A percentile compares a stretch with the other conserved stretches of the same genome.
These are phyloP conservation scores for Erodium maritimum DNA, from an alignment of 345 rosid species.

Conservation along the genomic window DNA sequence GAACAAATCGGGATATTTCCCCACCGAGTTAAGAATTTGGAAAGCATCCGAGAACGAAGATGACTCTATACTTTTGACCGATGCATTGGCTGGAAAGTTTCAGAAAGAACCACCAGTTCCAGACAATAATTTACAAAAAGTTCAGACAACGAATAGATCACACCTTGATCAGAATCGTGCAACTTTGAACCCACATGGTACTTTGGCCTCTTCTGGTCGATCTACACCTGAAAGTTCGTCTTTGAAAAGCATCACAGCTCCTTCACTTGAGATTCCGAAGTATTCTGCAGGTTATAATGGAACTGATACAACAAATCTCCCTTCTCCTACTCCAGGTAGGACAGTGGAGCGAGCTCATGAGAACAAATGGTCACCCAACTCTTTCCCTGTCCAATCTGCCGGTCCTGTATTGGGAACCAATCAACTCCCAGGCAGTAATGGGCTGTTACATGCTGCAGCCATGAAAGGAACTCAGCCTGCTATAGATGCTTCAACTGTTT, in stretches of 20 bases:
- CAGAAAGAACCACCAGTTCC: constrained; percentile 33
- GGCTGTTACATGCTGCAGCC: constrained; percentile 17
- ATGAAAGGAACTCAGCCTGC: too few species aligned
- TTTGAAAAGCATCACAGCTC: constrained; percentile 18
- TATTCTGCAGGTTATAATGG: constrained; percentile 23
- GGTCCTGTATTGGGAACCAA: constrained; percentile 20
- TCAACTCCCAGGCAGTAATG: constrained; percentile 17
- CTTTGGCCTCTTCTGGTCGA: constrained; percentile 8
- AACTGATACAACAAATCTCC: constrained; percentile 42
- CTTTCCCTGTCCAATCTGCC: constrained; percentile 20
- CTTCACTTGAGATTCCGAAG: constrained; percentile 45
- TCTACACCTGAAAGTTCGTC: constrained; percentile 19
- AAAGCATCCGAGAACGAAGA: constrained; percentile 45
- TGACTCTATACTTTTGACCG: constrained; percentile 62
- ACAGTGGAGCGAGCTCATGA: constrained; percentile 32
- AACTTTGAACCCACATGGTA: constrained; percentile 16
- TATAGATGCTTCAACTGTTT: too few species aligned
- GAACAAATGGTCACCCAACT: constrained; percentile 61
- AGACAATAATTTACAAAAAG: constrained; percentile 3
- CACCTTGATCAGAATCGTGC: constrained; percentile 23
- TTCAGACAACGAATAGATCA: constrained; percentile 21
- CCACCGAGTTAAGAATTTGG: constrained; percentile 80
- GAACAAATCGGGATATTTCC: constrained; percentile 90
- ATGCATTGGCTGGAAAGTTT: constrained; percentile 64
- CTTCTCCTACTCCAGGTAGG: constrained; percentile 77